These are phyloP conservation scores for Rhizophagus sp. DNA, from an alignment of 192 early-diverging fungal genomes.

Conservation along the genomic window DNA sequence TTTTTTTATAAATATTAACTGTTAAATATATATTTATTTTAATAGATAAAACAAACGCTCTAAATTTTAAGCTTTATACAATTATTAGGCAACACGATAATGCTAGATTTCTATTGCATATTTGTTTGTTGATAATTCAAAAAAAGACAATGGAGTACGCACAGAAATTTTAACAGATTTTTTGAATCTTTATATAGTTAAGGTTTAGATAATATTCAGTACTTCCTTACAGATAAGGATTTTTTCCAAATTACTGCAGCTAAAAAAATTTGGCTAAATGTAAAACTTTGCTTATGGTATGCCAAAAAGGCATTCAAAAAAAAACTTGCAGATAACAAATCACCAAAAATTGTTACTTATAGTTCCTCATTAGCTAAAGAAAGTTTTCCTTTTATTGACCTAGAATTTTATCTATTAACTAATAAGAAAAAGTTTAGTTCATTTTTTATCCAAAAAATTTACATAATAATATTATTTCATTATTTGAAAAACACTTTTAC, in stretches of 20 bases:
- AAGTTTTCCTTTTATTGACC: neutral
- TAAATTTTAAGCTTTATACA: neutral
- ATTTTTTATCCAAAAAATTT: neutral
- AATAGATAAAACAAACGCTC: neutral
- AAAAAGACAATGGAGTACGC: neutral
- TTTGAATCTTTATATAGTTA: neutral
- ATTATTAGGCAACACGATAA: neutral
- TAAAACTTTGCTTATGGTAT: neutral
- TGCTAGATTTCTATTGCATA: neutral
- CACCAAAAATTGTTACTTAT: neutral
- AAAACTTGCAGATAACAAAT: neutral
- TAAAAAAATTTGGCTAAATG: neutral
- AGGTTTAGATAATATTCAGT: neutral
- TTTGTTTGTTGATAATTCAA: neutral
- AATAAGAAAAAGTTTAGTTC: neutral
- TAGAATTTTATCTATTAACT: neutral
- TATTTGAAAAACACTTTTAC: neutral
- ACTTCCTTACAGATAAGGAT: slow-evolving; percentile 6
- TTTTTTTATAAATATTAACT: too few species aligned
- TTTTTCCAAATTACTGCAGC: neutral
- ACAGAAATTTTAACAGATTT: neutral
- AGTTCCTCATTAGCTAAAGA: neutral
- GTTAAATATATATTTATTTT: too few species aligned
- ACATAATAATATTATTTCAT: neutral
- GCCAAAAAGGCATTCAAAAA: neutral